Evolutionary conservation across 2,329 filamentous ascomycete species (phyloP).

Genomic region (Pseudogymnoascus sp.): DNA sequence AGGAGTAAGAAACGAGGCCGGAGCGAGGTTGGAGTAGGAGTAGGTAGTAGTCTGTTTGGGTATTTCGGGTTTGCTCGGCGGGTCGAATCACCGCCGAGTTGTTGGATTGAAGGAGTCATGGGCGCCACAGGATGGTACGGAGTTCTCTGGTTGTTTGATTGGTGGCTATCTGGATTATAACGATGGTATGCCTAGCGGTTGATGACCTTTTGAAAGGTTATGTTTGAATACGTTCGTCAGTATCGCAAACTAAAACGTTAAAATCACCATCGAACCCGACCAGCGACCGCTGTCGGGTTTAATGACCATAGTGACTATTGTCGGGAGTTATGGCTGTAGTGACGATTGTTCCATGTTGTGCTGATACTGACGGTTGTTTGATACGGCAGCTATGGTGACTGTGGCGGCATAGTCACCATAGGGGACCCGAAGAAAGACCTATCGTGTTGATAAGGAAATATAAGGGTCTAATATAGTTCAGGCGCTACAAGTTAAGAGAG

Average conservation of each 20-base stretch:
- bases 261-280: neutral
- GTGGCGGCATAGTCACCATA: neutral
- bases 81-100: neutral
- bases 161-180: conserved; percentile 7
- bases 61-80: neutral
- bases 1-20: neutral
- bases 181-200: neutral
- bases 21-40: neutral
- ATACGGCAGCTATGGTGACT: neutral
- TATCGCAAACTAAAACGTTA: neutral
- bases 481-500: neutral
- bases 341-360: neutral
- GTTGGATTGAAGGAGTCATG: conserved; percentile 2
- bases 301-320: neutral
- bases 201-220: neutral
- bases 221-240: conserved; percentile 5
- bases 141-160: conserved; percentile 1
- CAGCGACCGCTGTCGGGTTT: neutral
- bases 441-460: neutral
- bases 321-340: neutral
- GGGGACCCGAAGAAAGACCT: neutral
- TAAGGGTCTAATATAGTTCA: neutral
- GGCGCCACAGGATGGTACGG: neutral
- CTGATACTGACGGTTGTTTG: neutral
- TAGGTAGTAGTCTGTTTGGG: neutral